These are phyloP conservation scores for Polyporus tsugae DNA, from an alignment of 1,284 basidiomycete genomes.

Conservation along the genomic window DNA sequence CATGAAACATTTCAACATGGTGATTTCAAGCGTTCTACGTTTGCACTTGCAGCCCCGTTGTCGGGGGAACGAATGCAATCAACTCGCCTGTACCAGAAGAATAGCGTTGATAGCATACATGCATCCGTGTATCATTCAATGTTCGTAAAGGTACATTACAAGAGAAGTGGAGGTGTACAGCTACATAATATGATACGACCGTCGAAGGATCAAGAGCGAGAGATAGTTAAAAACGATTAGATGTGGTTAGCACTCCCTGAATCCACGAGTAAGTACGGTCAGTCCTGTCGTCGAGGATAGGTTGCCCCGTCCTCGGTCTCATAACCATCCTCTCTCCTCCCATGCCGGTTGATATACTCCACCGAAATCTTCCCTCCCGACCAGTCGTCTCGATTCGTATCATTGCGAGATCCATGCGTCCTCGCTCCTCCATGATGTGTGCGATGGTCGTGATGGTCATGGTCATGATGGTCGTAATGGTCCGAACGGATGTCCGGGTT, in stretches of 20 bases:
- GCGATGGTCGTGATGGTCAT: conserved; percentile 15
- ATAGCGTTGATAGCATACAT: too few relatives aligned
- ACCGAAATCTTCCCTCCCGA: conserved; percentile 14
- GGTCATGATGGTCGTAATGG: conserved; percentile 21
- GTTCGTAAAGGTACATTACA: background rate
- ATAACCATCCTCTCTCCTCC: conserved; percentile 27
- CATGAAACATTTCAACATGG: too few relatives aligned
- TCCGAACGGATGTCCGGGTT: conserved; percentile 26
- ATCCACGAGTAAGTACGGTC: background rate
- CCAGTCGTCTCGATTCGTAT: conserved; percentile 16
- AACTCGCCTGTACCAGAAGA: too few relatives aligned
- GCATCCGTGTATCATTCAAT: background rate
- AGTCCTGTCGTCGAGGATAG: conserved; percentile 23
- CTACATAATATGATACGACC: background rate
- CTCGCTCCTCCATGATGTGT: conserved; percentile 15
- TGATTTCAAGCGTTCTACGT: too few relatives aligned
- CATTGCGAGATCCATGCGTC: conserved; percentile 21
- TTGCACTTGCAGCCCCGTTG: too few relatives aligned
- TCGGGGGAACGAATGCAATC: too few relatives aligned
- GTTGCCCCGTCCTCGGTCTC: conserved; percentile 24
- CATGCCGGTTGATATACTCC: conserved; percentile 24
- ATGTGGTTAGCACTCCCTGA: background rate
- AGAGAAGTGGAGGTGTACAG: background rate
- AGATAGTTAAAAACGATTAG: background rate
- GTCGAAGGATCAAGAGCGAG: background rate